Evolutionary conservation across 192 early-diverging fungal genomes (phyloP), one percentile per base, ranked within the genome.

Genomic region (Neocallimastix lanati): DNA sequence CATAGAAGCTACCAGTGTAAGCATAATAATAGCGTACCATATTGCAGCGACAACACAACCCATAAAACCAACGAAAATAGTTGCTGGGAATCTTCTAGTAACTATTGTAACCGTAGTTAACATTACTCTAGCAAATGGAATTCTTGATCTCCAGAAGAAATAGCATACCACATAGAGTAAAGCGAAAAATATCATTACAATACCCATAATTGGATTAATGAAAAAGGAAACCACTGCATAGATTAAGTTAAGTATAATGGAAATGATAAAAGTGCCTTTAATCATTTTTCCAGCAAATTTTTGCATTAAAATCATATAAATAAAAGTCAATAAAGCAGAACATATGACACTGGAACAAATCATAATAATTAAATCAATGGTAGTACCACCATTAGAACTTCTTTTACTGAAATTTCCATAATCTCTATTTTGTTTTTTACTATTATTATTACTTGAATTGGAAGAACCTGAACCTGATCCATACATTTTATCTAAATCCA

Each of bases 251-350:
- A 87, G 30, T 16, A 82, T 9, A 13, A 87, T 76, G 38, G 85
- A 77, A 67, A 87, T 27, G 16, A 86, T 79, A 78, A 85, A 81
- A 33, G 86, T 81, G 50, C 84, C 76, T 40, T 84, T 86, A 83
- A 90, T 90, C n/a, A 90, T 76, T 28, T 83, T 84, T 15, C 86
- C 87, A 14, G 88, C 82, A 82, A 86, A 90, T 77, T 21, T 50
- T 50, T 50, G 40, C 16, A 50, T 50, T 50, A 50, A 50, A 50
- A 21, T 6, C 16, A 50, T 50, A 15, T 50, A 50, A 1, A 50
- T 16, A 1, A 50, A 50, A 1, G 40, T 6, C 15, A 50, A 21
- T 21, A 50, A 1, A 21, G 16, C 40, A 21, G 16, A 16, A 21
- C 16, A 4, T 16, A 15, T 6, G 2, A 50, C 15, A 21, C 40